phyloP scores from a whole-genome alignment of 2,329 filamentous ascomycete genomes.

The Fusarium globosum region DNA sequence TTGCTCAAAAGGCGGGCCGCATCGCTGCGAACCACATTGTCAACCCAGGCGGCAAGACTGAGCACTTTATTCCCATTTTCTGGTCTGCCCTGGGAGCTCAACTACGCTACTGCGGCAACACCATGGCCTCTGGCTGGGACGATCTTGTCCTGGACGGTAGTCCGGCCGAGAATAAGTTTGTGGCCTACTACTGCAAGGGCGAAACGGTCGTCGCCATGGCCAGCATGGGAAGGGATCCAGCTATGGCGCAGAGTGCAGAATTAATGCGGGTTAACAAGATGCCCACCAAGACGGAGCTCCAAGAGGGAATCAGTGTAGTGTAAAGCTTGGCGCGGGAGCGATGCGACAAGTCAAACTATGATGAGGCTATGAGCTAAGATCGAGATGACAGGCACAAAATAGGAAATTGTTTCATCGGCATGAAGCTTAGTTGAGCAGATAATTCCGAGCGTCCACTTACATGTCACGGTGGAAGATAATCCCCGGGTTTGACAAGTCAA shows the following conservation, averaged over 20 bases:
- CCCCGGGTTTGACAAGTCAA: constrained; percentile 24
- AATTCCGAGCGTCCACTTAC: constrained; percentile 10
- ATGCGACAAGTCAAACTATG: constrained; percentile 6
- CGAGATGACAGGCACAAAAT: constrained; percentile 25
- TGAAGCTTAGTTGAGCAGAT: constrained; percentile 4
- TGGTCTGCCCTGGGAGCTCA: constrained; percentile 94
- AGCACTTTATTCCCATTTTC: constrained; percentile 91
- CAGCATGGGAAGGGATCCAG: constrained; percentile 89
- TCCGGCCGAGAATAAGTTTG: constrained; percentile 82
- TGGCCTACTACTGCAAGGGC: constrained; percentile 88
- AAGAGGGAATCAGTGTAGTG: constrained; percentile 68
- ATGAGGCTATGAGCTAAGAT: constrained; percentile 18
- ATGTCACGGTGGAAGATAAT: background rate
- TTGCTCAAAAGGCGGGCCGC: constrained; percentile 92
- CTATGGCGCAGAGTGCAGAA: constrained; percentile 84
- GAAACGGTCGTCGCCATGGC: constrained; percentile 91
- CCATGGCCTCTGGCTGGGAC: constrained; percentile 78
- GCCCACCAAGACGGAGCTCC: constrained; percentile 81
- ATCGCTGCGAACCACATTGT: constrained; percentile 82
- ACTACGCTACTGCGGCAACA: constrained; percentile 93
- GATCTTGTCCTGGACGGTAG: constrained; percentile 84
- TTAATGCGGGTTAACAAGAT: constrained; percentile 86
- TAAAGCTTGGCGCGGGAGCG: constrained; percentile 47
- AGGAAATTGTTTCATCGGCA: constrained; percentile 21
- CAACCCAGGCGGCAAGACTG: constrained; percentile 68